Conservation (phyloP, 2,329 filamentous ascomycete species). For the Coccinonectria pachysandricola region DNA sequence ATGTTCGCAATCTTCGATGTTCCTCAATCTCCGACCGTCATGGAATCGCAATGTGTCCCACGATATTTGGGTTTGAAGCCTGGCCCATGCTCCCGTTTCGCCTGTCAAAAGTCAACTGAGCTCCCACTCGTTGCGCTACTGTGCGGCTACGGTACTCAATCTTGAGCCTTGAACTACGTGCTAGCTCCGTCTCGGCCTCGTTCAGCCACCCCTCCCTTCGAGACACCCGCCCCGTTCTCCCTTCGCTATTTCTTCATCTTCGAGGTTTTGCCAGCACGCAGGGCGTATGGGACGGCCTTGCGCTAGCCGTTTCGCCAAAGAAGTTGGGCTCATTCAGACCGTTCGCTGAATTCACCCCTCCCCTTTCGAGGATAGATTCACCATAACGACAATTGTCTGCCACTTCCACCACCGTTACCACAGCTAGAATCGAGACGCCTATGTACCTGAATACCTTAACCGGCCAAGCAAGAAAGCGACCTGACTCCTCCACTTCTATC, state of each 20-base stretch:
- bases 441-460: conserved; percentile 6
- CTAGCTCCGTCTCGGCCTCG: background rate
- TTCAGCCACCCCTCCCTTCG: background rate
- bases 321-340: too few species aligned
- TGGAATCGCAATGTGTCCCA: conserved; percentile 13
- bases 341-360: too few species aligned
- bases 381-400: too few species aligned
- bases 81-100: conserved; percentile 13
- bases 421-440: background rate
- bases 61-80: conserved; percentile 11
- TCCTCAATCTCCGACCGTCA: conserved; percentile 4
- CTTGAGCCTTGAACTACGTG: background rate
- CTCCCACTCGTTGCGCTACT: too few species aligned
- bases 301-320: background rate
- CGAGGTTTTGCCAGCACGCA: background rate
- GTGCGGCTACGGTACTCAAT: too few species aligned
- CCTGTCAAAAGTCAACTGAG: too few species aligned
- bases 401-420: conserved; percentile 2
- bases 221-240: too few species aligned
- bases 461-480: conserved; percentile 3
- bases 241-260: too few species aligned
- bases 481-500: conserved; percentile 9
- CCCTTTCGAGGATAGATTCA: too few species aligned
- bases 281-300: background rate
- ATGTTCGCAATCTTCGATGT: conserved; percentile 4